Percentiles rank a stretch among this genome's conserved stretches.
Conservation (phyloP, 306 rosid species). For the Gillenia trifoliata region DNA sequence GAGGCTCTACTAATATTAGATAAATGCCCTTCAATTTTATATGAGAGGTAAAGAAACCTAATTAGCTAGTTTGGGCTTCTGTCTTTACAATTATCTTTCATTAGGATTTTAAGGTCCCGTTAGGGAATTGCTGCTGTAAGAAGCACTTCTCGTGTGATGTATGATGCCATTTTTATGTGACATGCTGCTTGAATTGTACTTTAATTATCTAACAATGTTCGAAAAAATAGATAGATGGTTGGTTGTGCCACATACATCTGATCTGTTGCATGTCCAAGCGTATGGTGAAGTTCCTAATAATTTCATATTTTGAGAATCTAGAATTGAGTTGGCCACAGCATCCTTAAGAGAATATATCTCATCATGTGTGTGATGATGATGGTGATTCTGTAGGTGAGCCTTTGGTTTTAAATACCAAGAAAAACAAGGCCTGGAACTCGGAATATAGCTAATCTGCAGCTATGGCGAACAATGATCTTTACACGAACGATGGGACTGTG, state of each 20-base stretch:
- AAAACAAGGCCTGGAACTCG: background rate
- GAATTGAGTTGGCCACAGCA: background rate
- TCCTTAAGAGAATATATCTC: background rate
- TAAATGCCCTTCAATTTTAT: background rate
- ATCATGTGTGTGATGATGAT: background rate
- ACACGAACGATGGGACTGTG: constrained; percentile 66
- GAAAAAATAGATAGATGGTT: background rate
- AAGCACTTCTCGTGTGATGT: background rate
- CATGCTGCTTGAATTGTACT: background rate
- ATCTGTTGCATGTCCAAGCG: background rate
- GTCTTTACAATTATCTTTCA: background rate
- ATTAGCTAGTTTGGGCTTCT: background rate
- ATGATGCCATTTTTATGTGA: background rate
- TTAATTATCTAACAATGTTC: background rate
- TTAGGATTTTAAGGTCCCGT: background rate
- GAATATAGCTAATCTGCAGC: background rate
- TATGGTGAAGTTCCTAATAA: background rate
- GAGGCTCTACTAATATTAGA: background rate
- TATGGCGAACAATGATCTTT: constrained; percentile 51
- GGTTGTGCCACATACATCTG: background rate
- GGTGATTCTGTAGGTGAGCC: constrained; percentile 7
- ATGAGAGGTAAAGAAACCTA: background rate
- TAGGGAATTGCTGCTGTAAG: too few relatives aligned
- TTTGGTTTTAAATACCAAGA: background rate
- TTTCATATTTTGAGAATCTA: background rate